Base-by-base conservation (phyloP, 164 flowering plant genomes). In the Platanus orientalis region DNA sequence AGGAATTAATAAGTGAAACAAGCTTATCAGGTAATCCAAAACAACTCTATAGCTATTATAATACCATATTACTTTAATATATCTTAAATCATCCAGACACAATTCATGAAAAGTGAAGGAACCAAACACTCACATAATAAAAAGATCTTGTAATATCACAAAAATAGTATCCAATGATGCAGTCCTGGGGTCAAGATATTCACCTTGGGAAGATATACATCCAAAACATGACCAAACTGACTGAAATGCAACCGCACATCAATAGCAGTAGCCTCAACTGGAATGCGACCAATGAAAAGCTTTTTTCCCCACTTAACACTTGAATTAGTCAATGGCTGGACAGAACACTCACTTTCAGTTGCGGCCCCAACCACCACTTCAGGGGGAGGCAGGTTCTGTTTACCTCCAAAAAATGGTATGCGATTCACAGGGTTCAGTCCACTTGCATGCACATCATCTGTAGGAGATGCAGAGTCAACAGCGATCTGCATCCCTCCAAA, bases 161-260 rank as follows among this genome's bases (percentile, higher is more conserved):
- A 14, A 14, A 36, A 7, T 7, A 36, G 42, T 36, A 36, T 3
- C 12, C 42, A 36, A 14, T 10, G 7, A 36, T 3, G 42, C 39
- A 36, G 42, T 36, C 42, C 42, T 36, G 12, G 42, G 29, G 4
- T 28, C 45, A 53, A 6, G 2, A 29, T 20, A 39, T 45, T 68
- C 34, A 67, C 71, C 71, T 70, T 70, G 56, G 73, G 73, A 52
- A 70, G 69, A 64, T 70, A 64, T 29, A 70, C 73, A 45, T 64
- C 69, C 56, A 70, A 53, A 44, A 70, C 57, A 42, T 64, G 60
- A 10, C 73, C 69, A 70, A 58, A 70, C 61, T 70, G 69, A 59
- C 73, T 64, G 55, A 70, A 64, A 60, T 70, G 65, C 60, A 64
- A 12, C 50, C 73, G 58, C 23, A 69, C 21, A 39, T 70, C 73